phyloP scores from a whole-genome alignment of 352 stramenopile species.

The Phytopythium vexans region DNA sequence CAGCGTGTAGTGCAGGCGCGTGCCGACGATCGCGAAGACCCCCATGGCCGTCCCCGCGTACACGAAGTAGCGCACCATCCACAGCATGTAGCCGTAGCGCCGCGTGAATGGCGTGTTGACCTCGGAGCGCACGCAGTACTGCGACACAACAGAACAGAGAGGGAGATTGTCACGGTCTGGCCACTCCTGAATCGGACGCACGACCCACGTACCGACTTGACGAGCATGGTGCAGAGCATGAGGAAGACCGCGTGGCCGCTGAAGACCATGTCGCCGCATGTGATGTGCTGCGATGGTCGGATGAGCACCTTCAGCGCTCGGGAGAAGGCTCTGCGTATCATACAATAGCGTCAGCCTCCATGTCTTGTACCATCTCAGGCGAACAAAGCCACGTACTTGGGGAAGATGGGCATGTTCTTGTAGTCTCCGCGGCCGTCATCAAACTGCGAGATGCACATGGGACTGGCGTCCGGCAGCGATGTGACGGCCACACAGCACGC shows the following conservation, averaged over 20 bases:
- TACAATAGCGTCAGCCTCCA: neutral
- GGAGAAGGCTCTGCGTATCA: constrained; percentile 53
- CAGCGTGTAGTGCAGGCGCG: constrained; percentile 83
- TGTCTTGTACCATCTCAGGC: neutral
- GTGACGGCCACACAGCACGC: constrained; percentile 85
- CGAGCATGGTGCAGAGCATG: constrained; percentile 79
- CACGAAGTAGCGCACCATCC: constrained; percentile 80
- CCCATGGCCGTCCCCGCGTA: constrained; percentile 60
- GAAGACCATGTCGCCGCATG: constrained; percentile 88
- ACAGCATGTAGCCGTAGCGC: constrained; percentile 63
- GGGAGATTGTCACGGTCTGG: neutral
- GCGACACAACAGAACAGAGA: constrained; percentile 9
- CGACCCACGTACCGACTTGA: constrained; percentile 50
- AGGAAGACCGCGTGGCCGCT: constrained; percentile 86
- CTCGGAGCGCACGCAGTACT: constrained; percentile 78
- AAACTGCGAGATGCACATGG: constrained; percentile 87
- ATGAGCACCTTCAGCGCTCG: constrained; percentile 84
- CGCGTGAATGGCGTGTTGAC: constrained; percentile 87
- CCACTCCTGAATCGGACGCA: neutral
- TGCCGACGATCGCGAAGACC: constrained; percentile 84
- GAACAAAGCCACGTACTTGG: constrained; percentile 45
- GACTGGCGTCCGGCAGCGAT: constrained; percentile 81
- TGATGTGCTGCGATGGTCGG: constrained; percentile 82
- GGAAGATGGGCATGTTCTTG: constrained; percentile 86
- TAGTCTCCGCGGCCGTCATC: constrained; percentile 56